Base-by-base conservation (phyloP, 371 early-diverging fungal genomes). In the Cokeromyces recurvatus region DNA sequence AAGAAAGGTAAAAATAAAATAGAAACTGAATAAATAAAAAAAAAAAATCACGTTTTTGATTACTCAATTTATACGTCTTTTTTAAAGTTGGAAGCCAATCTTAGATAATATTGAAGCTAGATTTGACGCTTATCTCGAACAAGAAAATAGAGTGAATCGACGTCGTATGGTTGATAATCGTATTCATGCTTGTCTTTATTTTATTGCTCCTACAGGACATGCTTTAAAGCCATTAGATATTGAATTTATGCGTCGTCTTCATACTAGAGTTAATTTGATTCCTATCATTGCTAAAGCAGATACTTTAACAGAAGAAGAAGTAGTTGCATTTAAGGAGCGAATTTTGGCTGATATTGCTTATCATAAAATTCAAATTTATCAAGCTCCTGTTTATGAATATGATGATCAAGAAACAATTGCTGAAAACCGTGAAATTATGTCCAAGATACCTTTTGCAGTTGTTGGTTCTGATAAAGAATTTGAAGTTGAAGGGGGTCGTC, bases 261-360 rank as follows among this genome's bases (percentile, higher is more conserved):
- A 91, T 55, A 87, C 89, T 37, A 84, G 90, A 59, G 96, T 95
- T 61, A 98, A 98, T 72, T 77, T 98, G 55, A 92, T 99, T 57
- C 99, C 99, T 14, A 90, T 99, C 29, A 94, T 99, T 62, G 92
- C 99, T 57, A 97, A 98, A 64, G 85, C 96, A 14, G 99, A 99
- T 61, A 97, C 95, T 36, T 77, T 98, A 70, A 98, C 99, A 35
- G 84, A 90, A 48, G 91, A 92, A 39, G 99, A 99, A 78, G 79
- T 99, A 34, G 82, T 73, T 55, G 74, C 78, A 4, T 95, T 97
- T 77, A 99, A 99, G 82, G 68, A 81, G 62, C 76, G 93, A 57
- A 94, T 98, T 48, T 68, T 92, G 55, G 89, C 91, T 48, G 94
- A 97, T 71, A 91, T 99, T 66, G 81, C 82, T 51, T 82, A 82